A percentile compares a stretch with the other conserved stretches of the same genome.
These are phyloP conservation scores for Dendrobium officinale DNA, from an alignment of 106 monocot species.

Conservation along the genomic window DNA sequence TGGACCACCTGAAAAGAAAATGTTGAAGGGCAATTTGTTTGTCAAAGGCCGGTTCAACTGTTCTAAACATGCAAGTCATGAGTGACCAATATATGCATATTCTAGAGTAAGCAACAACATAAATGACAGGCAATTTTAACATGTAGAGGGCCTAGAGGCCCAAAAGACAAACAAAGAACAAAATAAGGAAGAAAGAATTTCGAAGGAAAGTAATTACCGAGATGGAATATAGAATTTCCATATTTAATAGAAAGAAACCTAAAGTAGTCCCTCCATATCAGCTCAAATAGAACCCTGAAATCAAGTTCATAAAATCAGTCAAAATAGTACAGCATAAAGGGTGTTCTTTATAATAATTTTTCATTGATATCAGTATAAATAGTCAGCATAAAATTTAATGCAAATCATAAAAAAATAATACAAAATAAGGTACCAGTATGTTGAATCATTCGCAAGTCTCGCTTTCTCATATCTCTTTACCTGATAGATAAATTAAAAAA, in stretches of 20 bases:
- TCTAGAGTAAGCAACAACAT: not conserved
- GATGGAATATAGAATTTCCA: constrained; percentile 84
- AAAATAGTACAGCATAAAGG: not conserved
- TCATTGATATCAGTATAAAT: not conserved
- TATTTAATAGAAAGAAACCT: constrained; percentile 82
- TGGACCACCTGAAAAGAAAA: constrained; percentile 58
- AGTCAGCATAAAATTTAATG: no score
- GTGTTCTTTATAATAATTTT: not conserved
- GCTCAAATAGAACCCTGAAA: constrained; percentile 93
- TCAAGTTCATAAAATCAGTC: constrained; percentile 10
- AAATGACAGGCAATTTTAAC: not conserved
- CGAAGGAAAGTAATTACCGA: constrained; percentile 34
- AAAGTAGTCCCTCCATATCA: constrained; percentile 99
- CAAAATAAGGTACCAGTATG: constrained; percentile 66
- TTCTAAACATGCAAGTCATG: not conserved
- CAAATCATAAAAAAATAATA: not conserved
- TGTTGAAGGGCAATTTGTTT: not conserved
- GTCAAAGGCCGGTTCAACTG: not conserved
- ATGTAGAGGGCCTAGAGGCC: not conserved
- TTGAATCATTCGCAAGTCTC: constrained; percentile 84
- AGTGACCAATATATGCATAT: constrained; percentile 1
- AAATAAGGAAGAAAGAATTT: not conserved
- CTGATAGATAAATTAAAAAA: constrained; percentile 19
- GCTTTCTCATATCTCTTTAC: constrained; percentile 89
- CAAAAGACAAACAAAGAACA: not conserved